phyloP scores from a whole-genome alignment of 1,139 yeast genomes.

The Hansenula lynferdii region DNA sequence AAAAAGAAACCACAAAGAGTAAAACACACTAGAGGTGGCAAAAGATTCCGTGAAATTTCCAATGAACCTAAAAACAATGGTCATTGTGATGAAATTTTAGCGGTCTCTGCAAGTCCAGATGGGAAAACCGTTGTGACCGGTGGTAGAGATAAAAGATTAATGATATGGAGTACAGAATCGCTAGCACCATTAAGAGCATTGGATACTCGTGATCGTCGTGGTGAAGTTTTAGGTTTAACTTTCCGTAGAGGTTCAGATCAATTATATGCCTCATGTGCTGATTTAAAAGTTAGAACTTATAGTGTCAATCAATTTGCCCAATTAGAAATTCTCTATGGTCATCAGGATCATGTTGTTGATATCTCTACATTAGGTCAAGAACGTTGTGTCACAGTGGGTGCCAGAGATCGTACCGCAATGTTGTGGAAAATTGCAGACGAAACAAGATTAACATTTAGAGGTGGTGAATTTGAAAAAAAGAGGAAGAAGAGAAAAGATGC shows the following conservation, averaged over 20 bases:
- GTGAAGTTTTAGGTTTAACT: constrained; percentile 65
- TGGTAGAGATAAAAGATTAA: constrained; percentile 73
- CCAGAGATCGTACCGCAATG: constrained; percentile 93
- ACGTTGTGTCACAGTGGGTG: constrained; percentile 92
- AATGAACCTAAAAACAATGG: constrained; percentile 45
- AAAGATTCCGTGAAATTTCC: constrained; percentile 45
- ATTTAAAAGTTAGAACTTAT: constrained; percentile 82
- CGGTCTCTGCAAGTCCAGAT: constrained; percentile 83
- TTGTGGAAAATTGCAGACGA: constrained; percentile 97
- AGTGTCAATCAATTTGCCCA: constrained; percentile 84
- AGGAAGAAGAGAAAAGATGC: constrained; percentile 33
- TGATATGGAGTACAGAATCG: constrained; percentile 83
- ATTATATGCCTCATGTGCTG: constrained; percentile 89
- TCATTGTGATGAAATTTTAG: constrained; percentile 69
- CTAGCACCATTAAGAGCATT: constrained; percentile 71
- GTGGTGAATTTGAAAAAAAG: constrained; percentile 64
- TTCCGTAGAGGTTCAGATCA: constrained; percentile 83
- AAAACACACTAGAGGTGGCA: constrained; percentile 65
- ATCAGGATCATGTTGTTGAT: constrained; percentile 84
- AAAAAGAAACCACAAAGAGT: constrained; percentile 53
- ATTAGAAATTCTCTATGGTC: constrained; percentile 89
- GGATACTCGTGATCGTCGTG: constrained; percentile 65
- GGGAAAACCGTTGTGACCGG: constrained; percentile 90
- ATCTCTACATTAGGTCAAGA: constrained; percentile 78
- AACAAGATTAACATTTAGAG: constrained; percentile 87